phyloP scores from a whole-genome alignment of 768 basidiomycete species.

The Kwoniella shandongensis region DNA sequence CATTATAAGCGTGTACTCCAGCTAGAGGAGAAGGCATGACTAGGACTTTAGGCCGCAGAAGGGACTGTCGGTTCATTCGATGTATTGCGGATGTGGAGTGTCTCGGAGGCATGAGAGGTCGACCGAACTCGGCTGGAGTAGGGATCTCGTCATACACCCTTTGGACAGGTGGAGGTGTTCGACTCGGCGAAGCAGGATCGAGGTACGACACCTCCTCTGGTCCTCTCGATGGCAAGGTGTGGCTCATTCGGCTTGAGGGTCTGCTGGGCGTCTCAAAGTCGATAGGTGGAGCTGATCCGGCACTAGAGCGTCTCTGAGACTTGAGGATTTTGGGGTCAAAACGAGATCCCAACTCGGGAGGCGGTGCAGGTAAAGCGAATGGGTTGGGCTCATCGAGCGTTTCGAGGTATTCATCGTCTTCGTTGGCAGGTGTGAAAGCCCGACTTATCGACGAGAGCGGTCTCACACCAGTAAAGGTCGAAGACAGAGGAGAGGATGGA shows the following conservation, averaged over 20 bases:
- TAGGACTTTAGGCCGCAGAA: conserved; percentile 85
- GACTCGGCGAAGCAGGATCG: too few relatives aligned
- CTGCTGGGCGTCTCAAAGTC: too few relatives aligned
- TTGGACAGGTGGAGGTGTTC: neutral
- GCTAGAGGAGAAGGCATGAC: conserved; percentile 91
- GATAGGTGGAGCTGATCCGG: neutral
- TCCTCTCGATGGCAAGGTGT: too few relatives aligned
- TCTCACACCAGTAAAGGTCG: neutral
- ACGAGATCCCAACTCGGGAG: conserved; percentile 64
- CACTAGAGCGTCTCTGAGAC: conserved; percentile 12
- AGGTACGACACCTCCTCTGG: too few relatives aligned
- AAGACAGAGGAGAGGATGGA: conserved; percentile 25
- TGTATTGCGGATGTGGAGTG: conserved; percentile 18
- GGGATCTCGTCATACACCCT: conserved; percentile 30
- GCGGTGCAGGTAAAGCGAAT: conserved; percentile 68
- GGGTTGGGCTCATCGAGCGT: conserved; percentile 57
- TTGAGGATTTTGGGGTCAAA: conserved; percentile 74
- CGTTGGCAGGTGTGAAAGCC: conserved; percentile 4
- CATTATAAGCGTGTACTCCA: conserved; percentile 46
- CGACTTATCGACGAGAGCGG: conserved; percentile 9
- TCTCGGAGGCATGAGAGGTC: conserved; percentile 31
- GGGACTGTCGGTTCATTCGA: conserved; percentile 55
- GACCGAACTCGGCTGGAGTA: conserved; percentile 36
- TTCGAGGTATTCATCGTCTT: neutral
- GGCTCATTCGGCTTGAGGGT: too few relatives aligned